A percentile compares a stretch with the other conserved stretches of the same genome.
phyloP scores from a whole-genome alignment of 306 rosid genomes.

The Ormosia emarginata region DNA sequence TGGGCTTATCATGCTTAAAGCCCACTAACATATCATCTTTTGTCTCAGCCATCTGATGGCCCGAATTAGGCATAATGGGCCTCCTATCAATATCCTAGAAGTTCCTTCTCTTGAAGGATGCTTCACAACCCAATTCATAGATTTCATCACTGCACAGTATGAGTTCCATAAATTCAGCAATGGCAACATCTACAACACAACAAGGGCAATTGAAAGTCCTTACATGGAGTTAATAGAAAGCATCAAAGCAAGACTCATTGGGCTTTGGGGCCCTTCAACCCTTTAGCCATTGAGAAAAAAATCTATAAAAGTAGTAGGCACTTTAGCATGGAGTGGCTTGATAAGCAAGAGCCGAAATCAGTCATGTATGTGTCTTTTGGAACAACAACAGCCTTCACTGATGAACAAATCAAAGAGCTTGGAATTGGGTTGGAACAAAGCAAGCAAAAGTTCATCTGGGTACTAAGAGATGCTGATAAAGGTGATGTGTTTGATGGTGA shows the following conservation, averaged over 20 bases:
- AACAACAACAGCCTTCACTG: slow-evolving; percentile 48
- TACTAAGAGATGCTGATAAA: slow-evolving; percentile 59
- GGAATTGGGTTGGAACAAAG: slow-evolving; percentile 68
- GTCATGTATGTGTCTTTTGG: slow-evolving; percentile 76
- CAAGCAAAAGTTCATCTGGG: slow-evolving; percentile 65
- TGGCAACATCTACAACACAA: slow-evolving; percentile 52
- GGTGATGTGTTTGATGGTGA: slow-evolving; percentile 37
- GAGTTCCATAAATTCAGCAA: slow-evolving; percentile 27
- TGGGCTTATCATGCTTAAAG: too few species aligned
- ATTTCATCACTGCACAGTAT: slow-evolving; percentile 33
- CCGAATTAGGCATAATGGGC: too few species aligned
- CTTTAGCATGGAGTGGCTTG: slow-evolving; percentile 40
- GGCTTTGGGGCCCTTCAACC: slow-evolving; percentile 74
- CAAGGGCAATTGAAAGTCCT: slow-evolving; percentile 45
- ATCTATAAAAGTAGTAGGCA: slow-evolving; percentile 7
- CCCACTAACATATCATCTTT: too few species aligned
- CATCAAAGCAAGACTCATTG: slow-evolving; percentile 37
- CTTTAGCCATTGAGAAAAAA: slow-evolving; percentile 20
- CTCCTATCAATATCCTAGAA: too few species aligned
- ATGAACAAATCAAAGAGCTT: slow-evolving; percentile 53
- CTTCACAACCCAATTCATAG: slow-evolving; percentile 38
- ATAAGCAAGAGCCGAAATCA: slow-evolving; percentile 29
- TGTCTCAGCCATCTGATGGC: too few species aligned
- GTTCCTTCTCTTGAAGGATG: slow-evolving; percentile 59
- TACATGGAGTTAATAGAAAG: slow-evolving; percentile 41